Evolutionary conservation across 495 filamentous ascomycete species (phyloP).

Genomic region (Rusavskia elegans): DNA sequence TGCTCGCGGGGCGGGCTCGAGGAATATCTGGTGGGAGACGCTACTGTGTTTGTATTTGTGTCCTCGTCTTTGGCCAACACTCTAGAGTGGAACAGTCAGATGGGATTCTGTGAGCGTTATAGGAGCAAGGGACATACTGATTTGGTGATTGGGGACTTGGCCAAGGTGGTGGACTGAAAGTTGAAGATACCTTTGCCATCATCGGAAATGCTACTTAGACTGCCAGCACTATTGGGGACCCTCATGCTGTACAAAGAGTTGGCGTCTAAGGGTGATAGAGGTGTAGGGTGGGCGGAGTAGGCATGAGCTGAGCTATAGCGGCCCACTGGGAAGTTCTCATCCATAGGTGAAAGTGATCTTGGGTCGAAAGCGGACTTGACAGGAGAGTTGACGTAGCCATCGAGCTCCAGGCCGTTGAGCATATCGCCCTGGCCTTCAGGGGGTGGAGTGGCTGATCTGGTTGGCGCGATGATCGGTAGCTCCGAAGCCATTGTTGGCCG

Average conservation of each 20-base stretch:
- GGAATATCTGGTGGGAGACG: slow-evolving; percentile 92
- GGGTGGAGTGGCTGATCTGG: slow-evolving; percentile 54
- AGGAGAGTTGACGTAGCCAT: slow-evolving; percentile 17
- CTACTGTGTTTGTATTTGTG: slow-evolving; percentile 98
- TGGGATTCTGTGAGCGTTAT: neutral
- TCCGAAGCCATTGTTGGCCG: slow-evolving; percentile 34
- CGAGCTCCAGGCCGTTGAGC: slow-evolving; percentile 20
- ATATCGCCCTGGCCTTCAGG: slow-evolving; percentile 31
- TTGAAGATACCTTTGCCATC: slow-evolving; percentile 59
- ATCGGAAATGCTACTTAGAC: slow-evolving; percentile 27
- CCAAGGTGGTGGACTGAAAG: slow-evolving; percentile 72
- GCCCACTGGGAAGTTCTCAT: slow-evolving; percentile 29
- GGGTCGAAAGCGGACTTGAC: slow-evolving; percentile 35
- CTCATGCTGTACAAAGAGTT: slow-evolving; percentile 26
- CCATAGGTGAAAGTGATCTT: slow-evolving; percentile 47
- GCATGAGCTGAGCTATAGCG: slow-evolving; percentile 16
- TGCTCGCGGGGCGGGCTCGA: slow-evolving; percentile 77
- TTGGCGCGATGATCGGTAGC: slow-evolving; percentile 46
- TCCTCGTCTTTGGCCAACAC: slow-evolving; percentile 78
- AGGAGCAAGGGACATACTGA: slow-evolving; percentile 39
- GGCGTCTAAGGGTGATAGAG: slow-evolving; percentile 23
- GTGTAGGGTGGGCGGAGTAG: slow-evolving; percentile 7
- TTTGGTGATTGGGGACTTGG: slow-evolving; percentile 58
- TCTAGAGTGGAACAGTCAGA: slow-evolving; percentile 19
- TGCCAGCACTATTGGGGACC: slow-evolving; percentile 21